Conservation (phyloP, 768 basidiomycete genomes). For the Tricholoma bakamatsutake region DNA sequence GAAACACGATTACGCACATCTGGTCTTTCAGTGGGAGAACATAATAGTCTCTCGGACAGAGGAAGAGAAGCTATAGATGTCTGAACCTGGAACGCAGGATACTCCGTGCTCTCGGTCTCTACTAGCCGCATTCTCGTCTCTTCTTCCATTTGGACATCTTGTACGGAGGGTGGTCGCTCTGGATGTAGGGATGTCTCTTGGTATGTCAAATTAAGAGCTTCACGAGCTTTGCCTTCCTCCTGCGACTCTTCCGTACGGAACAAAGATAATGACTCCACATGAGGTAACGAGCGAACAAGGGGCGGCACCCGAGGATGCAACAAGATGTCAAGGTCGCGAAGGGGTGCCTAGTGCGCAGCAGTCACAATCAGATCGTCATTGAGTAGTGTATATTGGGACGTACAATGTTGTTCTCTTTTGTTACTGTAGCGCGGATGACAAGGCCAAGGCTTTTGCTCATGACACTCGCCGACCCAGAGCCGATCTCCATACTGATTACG, state of each 20-base stretch:
- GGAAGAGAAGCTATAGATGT: neutral
- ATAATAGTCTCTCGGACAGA: neutral
- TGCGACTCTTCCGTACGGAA: conserved; percentile 57
- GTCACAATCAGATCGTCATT: neutral
- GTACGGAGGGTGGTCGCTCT: conserved; percentile 3
- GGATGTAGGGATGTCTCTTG: neutral
- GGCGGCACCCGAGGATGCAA: conserved; percentile 81
- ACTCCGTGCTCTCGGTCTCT: neutral
- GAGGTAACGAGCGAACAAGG: conserved; percentile 60
- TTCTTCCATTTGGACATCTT: conserved; percentile 24
- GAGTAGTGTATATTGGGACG: neutral
- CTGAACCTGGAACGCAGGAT: neutral
- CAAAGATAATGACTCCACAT: conserved; percentile 54
- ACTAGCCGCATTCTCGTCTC: neutral
- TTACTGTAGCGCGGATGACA: conserved; percentile 28
- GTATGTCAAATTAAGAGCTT: conserved; percentile 31
- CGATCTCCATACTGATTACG: conserved; percentile 40
- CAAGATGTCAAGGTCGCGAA: conserved; percentile 49
- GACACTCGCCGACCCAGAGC: conserved; percentile 46
- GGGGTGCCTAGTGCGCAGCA: conserved; percentile 10
- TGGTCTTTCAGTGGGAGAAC: neutral
- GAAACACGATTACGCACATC: neutral
- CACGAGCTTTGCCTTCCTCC: conserved; percentile 50
- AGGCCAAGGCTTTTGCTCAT: conserved; percentile 61
- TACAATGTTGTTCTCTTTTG: conserved; percentile 12